Evolutionary conservation across 768 basidiomycete species (phyloP), one percentile per base, ranked within the genome.

Genomic region (Tylopilus intermedius): DNA sequence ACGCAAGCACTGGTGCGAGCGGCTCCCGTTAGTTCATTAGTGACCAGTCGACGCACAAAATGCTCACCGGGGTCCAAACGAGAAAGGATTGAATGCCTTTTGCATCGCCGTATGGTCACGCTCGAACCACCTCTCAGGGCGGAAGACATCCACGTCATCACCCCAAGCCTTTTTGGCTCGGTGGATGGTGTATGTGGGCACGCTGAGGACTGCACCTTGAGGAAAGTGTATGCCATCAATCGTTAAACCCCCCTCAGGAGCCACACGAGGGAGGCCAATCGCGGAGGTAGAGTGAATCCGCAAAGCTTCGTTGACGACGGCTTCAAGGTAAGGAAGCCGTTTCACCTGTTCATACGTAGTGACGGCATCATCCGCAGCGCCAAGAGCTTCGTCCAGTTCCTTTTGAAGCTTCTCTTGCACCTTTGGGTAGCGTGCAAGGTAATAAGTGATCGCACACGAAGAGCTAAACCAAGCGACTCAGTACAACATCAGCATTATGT

Each of bases 81-180:
- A 90, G 67, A 92, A 94, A 0, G 89, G 88, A 60, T 94, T 94
- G 67, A 93, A 94, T 0, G 84, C 77, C 66, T 79, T 83, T 60
- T 86, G 80, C 10, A 88, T 80, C 27, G 68, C 70, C 15, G 74
- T 76, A 56, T 77, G 68, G 62, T 88, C 82, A 42, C 76, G 70
- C 62, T 90, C 89, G 56, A 92, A 82, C 89, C 89, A 95, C 27
- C 93, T 75, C 61, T 94, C 92, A 0, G 91, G 92, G 33, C 89
- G 71, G 73, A 78, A 94, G 6, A 59, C 77, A 38, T 88, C 84
- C 26, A 79, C 74, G 62, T 94, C 91, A 5, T 79, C 76, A 6
- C 93, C 93, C 93, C 93, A 94, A 1, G 85, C 76, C 1, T 55
- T 61, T 39, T 67, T 61, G 62, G 90, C 80, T 26, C 90, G 83